Base-by-base conservation (phyloP, 1,284 basidiomycete species). In the Cutaneotrichosporon sp. region DNA sequence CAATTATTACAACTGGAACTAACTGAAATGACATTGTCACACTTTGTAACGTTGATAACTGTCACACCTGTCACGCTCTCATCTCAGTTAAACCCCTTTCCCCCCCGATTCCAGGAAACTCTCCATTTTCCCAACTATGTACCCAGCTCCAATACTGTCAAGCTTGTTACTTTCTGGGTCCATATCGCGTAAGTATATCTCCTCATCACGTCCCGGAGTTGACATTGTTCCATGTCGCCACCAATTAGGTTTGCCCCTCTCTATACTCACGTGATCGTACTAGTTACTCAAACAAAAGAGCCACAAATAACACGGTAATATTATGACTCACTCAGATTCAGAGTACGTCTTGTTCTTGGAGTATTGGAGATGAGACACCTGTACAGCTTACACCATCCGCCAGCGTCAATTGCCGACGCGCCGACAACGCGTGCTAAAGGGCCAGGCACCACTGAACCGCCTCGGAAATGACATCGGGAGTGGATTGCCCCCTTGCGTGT, bases 391-490 rank as follows among this genome's bases (percentile, higher is more conserved):
- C 26, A 26, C 26, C 26, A 26, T 26, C 26, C 26, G 3, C 3
- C 1, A 26, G 3, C 26, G 26, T 26, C 26, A 2, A 26, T 26
- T 18, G 7, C 42, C 49, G 49, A 26, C 22, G 13, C 49, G 49
- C 22, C 22, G 6, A 14, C 22, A 21, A 21, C 14, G 26, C 22
- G 16, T 26, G 26, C 26, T 26, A 26, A 18, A 16, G 51, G 51
- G 51, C 51, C 26, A 53, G 51, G 51, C 51, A 53, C 51, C 51
- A 53, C 31, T 30, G 51, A 53, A 53, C 31, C 51, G 31, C 51
- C 31, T 53, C 51, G 51, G 51, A 53, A 53, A 34, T n/a, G 31
- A 8, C 18, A n/a, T 34, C 51, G 51, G 51, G 51, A 53, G 30
- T 53, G 51, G 31, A 34, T 53, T 13, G 13, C 31, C 51, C 51